Base-by-base conservation (phyloP, 176 grass and related monocot genomes). In the Poa annua region DNA sequence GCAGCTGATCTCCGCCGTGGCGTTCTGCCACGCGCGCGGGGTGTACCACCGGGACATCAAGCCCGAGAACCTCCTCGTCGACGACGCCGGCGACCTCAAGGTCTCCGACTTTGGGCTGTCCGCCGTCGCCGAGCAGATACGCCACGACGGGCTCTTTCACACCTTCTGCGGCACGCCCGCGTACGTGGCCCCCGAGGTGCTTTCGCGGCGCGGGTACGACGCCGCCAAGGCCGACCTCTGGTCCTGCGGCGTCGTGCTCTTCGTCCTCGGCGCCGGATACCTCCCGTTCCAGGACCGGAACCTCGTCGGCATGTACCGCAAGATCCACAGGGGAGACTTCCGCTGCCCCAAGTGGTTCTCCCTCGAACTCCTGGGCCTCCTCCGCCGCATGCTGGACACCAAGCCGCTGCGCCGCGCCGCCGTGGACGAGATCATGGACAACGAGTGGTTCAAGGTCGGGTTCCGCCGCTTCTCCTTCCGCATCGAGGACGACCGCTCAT, bases 111-210 rank as follows among this genome's bases (percentile, higher is more conserved):
- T 99, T 50, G 93, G 96, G 2, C 93, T 99, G 29, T 88, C 87
- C 65, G 93, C 96, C 33, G 93, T 96, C 17, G 90, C 96, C 53
- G 93, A 96, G 21, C 84, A 96, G 88, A 87, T 94, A 80, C 89
- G 93, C 3, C 89, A 85, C 77, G 93, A 96, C 57, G 96, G 96
- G 4, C 83, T 99, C 13, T 91, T 99, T 84, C 96, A 99, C 87
- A 99, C 96, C 57, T 99, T 99, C 85, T 99, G 96, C 54, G 96
- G 96, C 64, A 99, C 96, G 2, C 96, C 96, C 17, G 96, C 96
- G 1, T 99, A 99, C 78, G 93, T 99, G 2, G 96, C 96, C 16
- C 96, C 96, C 25, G 96, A 99, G 87, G 91, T 99, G 17, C 93
- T 99, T 12, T 87, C 91, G 11, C 86, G 93, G 7, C 77, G 83